Conservation (phyloP, 1,139 yeast species). For the Geotrichum carabidarum region DNA sequence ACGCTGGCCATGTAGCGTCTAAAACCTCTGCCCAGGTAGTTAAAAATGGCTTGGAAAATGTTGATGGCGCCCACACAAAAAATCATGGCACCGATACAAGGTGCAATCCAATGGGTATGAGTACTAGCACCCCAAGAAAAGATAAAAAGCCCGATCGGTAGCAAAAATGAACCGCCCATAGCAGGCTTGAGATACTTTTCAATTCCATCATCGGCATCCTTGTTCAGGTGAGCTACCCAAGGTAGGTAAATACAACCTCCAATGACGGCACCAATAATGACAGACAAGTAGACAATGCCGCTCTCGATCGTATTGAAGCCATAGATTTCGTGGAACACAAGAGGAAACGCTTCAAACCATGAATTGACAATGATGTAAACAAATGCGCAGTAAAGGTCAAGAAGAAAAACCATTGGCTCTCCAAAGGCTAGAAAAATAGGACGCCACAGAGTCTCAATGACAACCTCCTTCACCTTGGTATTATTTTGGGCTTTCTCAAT, state of each 20-base stretch:
- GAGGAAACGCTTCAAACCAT: conserved; percentile 60
- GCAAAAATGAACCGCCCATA: conserved; percentile 50
- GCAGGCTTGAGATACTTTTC: conserved; percentile 31
- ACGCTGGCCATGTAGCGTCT: conserved; percentile 65
- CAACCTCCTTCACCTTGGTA: conserved; percentile 23
- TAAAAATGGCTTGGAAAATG: conserved; percentile 66
- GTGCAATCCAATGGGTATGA: conserved; percentile 72
- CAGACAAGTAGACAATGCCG: conserved; percentile 47
- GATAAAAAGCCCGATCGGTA: conserved; percentile 74
- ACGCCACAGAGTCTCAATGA: conserved; percentile 46
- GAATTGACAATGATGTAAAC: conserved; percentile 52
- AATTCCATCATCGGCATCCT: conserved; percentile 9
- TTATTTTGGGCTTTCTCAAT: conserved; percentile 28
- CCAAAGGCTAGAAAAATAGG: conserved; percentile 40
- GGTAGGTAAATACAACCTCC: conserved; percentile 24
- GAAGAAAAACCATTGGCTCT: conserved; percentile 37
- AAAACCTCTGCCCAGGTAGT: conserved; percentile 65
- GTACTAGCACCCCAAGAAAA: conserved; percentile 68
- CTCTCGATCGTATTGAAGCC: conserved; percentile 47
- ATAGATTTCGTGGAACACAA: conserved; percentile 45
- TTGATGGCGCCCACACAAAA: conserved; percentile 70
- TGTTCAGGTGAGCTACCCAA: not conserved
- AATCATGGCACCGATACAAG: conserved; percentile 67
- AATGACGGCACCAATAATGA: conserved; percentile 43
- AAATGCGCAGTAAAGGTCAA: conserved; percentile 48